phyloP scores from a whole-genome alignment of 345 rosid genomes.

The Diplotaxis tenuifolia region DNA sequence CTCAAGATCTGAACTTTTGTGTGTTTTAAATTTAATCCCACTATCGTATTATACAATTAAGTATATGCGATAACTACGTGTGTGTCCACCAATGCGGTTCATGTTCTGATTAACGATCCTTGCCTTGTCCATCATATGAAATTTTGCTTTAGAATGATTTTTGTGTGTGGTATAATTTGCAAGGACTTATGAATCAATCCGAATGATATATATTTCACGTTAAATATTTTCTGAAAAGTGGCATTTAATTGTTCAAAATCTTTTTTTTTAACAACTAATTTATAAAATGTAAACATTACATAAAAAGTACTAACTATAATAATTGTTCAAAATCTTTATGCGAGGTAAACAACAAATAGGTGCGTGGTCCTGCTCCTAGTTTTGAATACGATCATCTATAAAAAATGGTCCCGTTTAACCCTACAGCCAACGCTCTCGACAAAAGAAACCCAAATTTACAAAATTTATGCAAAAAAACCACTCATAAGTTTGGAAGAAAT shows the following conservation, averaged over 20 bases:
- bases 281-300: too few species aligned
- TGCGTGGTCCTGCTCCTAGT: constrained; percentile 32
- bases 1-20: neutral
- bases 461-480: neutral
- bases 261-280: too few species aligned
- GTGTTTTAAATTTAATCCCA: neutral
- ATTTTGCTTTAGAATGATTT: neutral
- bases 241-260: constrained; percentile 14
- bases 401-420: constrained; percentile 34
- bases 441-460: constrained; percentile 14
- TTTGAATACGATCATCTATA: constrained; percentile 32
- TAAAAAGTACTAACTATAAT: too few species aligned
- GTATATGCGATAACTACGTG: neutral
- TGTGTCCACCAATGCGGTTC: constrained; percentile 15
- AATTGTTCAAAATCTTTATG: constrained; percentile 14
- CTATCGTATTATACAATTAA: neutral
- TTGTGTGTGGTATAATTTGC: neutral
- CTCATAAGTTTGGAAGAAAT: neutral
- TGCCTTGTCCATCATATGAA: neutral
- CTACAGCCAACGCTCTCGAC: constrained; percentile 31
- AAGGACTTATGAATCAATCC: neutral
- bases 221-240: neutral
- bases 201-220: neutral
- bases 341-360: constrained; percentile 21
- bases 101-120: constrained; percentile 12